These are phyloP conservation scores for Suhomyces anneliseae DNA, from an alignment of 1,139 yeast species.

Conservation along the genomic window DNA sequence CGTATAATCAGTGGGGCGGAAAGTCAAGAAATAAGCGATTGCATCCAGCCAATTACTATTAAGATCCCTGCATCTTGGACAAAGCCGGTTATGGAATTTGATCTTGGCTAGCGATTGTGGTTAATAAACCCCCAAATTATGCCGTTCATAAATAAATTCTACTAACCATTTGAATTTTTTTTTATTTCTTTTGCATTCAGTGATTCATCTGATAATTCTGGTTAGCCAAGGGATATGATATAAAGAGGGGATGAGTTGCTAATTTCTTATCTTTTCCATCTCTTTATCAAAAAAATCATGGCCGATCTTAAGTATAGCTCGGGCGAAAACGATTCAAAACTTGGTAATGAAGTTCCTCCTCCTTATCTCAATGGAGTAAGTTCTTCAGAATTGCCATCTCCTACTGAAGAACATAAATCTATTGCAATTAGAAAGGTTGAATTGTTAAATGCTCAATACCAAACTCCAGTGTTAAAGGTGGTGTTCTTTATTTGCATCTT, in stretches of 20 bases:
- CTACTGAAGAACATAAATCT: slow-evolving; percentile 19
- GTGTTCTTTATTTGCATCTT: slow-evolving; percentile 53
- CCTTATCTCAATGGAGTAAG: background rate
- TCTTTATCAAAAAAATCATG: background rate
- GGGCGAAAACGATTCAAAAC: background rate
- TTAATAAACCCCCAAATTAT: no score
- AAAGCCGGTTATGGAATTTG: background rate
- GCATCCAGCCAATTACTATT: no score
- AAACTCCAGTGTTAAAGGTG: slow-evolving; percentile 22
- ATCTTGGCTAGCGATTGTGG: no score
- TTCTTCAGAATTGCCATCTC: background rate
- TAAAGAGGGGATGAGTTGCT: background rate
- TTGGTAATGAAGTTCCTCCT: background rate
- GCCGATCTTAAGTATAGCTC: background rate
- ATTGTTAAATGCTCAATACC: slow-evolving; percentile 37
- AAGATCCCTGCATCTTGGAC: background rate
- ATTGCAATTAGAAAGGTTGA: slow-evolving; percentile 44
- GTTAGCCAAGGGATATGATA: background rate
- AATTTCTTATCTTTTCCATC: slow-evolving; percentile 1
- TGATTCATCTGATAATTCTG: background rate
- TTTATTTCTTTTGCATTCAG: background rate
- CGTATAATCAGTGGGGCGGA: no score
- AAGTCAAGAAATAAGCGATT: no score
- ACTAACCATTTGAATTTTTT: background rate
- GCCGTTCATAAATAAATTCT: background rate